phyloP scores from a whole-genome alignment of 2,329 filamentous ascomycete genomes.

The Xylariaceae sp. region DNA sequence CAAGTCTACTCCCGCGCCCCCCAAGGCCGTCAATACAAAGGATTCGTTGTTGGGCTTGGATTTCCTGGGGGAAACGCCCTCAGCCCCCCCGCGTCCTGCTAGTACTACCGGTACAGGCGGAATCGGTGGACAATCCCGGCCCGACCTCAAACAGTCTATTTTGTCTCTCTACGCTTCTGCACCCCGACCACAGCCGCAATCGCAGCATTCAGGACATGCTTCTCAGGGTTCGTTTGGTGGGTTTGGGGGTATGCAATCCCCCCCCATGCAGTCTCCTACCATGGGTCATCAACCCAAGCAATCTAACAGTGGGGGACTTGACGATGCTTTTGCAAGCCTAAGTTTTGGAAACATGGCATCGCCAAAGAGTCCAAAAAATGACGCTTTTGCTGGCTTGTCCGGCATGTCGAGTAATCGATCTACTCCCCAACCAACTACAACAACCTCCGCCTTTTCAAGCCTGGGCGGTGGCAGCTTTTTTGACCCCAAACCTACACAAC shows the following conservation, averaged over 20 bases:
- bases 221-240: constrained; percentile 63
- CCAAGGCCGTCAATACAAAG: constrained; percentile 67
- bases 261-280: constrained; percentile 50
- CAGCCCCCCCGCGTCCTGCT: constrained; percentile 72
- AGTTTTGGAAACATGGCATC: constrained; percentile 52
- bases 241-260: constrained; percentile 64
- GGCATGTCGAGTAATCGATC: constrained; percentile 34
- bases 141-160: constrained; percentile 96
- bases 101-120: constrained; percentile 68
- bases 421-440: constrained; percentile 32
- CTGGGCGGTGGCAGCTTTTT: constrained; percentile 77
- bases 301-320: constrained; percentile 57
- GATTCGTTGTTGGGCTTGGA: constrained; percentile 91
- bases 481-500: constrained; percentile 63
- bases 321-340: constrained; percentile 74
- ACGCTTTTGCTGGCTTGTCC: constrained; percentile 34
- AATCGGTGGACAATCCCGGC: constrained; percentile 65
- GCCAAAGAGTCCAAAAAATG: constrained; percentile 32
- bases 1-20: constrained; percentile 62
- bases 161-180: constrained; percentile 87
- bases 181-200: constrained; percentile 66
- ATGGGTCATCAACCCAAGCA: constrained; percentile 45
- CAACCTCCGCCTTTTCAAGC: constrained; percentile 34
- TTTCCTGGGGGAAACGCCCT: constrained; percentile 73
- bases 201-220: constrained; percentile 49